Base-by-base conservation (phyloP, 2,329 filamentous ascomycete species). In the Dactylonectria macrodidyma region DNA sequence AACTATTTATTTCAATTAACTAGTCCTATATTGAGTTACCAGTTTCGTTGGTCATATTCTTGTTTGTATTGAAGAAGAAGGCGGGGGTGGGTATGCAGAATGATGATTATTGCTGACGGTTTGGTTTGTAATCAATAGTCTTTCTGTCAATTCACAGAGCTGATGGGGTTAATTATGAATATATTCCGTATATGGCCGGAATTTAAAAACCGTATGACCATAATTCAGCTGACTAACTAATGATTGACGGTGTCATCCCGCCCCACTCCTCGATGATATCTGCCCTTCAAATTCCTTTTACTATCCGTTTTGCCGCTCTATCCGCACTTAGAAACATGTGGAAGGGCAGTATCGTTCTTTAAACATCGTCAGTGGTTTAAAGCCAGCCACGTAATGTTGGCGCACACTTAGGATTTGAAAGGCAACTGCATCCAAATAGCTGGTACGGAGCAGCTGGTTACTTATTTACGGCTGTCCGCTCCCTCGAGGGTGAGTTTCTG, bases 331-430 rank as follows among this genome's bases (percentile, higher is more conserved):
- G 50, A 54, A 34, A 6, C 33, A 30, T 24, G 50, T 26, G 50
- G 50, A 26, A 41, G 47, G 47, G 50, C 50, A 34, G 50, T 54
- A 36, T 54, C 50, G 9, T 54, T 54, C 50, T 34, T 54, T 16
- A 12, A 34, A 12, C 34, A 54, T 33, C 50, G n/a, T 34, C 30
- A 36, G 14, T 51, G 19, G 8, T 54, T 54, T 54, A 54, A 54
- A 54, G 24, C 50, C 50, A 54, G 26, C 26, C 24, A 16, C 50
- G 14, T 19, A 54, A 34, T 16, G 50, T 11, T 34, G 14, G 26
- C 22, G 50, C 50, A 34, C 22, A 36, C 50, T 34, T 26, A 54
- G 30, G 19, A 54, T 54, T 26, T 16, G 26, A 54, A 34, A 54
- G 50, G 50, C 50, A 54, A n/a, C 30, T 54, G 30, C 24, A 54